Conservation (phyloP, 2,329 filamentous ascomycete species). For the Fusarium irregulare region DNA sequence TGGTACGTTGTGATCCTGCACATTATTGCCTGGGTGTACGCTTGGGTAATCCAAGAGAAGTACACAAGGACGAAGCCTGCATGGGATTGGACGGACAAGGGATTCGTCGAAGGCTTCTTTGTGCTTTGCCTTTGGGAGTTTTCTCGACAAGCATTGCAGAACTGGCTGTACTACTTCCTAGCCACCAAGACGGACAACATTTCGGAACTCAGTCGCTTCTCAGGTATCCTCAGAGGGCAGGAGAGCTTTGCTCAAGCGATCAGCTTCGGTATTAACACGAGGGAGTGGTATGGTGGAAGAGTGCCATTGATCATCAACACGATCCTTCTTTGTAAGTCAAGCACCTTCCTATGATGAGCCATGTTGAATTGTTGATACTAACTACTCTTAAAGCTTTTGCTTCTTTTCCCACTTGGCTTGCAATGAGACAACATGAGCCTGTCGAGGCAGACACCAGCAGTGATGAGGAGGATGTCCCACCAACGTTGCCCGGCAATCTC, state of each 20-base stretch:
- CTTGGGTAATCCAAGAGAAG: conserved; percentile 64
- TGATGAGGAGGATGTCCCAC: conserved; percentile 1
- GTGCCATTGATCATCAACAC: conserved; percentile 55
- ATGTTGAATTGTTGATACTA: background rate
- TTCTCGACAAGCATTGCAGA: conserved; percentile 63
- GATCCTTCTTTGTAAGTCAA: conserved; percentile 51
- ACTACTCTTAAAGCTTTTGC: background rate
- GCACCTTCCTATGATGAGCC: background rate
- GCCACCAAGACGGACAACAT: conserved; percentile 67
- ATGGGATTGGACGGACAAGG: conserved; percentile 56
- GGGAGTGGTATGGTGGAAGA: conserved; percentile 52
- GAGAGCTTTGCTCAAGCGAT: conserved; percentile 56
- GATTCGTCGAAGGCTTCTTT: conserved; percentile 60
- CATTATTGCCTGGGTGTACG: conserved; percentile 62
- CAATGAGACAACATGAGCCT: conserved; percentile 47
- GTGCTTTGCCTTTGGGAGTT: conserved; percentile 63
- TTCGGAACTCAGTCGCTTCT: conserved; percentile 59
- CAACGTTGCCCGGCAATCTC: background rate
- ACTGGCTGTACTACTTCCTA: conserved; percentile 67
- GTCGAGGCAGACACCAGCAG: conserved; percentile 29
- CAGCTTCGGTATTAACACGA: conserved; percentile 54
- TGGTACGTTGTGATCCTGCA: conserved; percentile 60
- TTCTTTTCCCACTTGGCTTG: conserved; percentile 21
- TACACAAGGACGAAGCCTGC: conserved; percentile 56
- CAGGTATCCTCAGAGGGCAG: conserved; percentile 55